Evolutionary conservation across 2,329 filamentous ascomycete genomes (phyloP), one percentile per base, ranked within the genome.

Genomic region (Aureobasidium mangrovei): DNA sequence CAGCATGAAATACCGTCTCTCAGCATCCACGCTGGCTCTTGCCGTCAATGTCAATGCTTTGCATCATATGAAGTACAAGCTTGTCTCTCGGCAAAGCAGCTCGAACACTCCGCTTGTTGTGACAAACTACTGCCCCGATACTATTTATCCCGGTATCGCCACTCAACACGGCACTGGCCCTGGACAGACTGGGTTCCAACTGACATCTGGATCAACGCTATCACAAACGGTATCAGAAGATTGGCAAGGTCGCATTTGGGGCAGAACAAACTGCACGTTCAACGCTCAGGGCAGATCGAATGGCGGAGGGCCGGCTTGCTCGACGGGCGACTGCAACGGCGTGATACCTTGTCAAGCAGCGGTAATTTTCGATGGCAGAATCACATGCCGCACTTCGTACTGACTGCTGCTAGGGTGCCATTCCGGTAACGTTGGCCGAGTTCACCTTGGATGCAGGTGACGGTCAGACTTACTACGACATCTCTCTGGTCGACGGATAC

Each of bases 181-280:
- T 5, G 75, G 76, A 2, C 76, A 74, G 8, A 81, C 80, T 24
- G 88, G 87, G 24, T 93, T 91, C 64, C 77, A 82, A 63, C 76
- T 91, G 35, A 64, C 69, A 1, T 67, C 80, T 3, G 81, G 84
- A 42, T 72, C 77, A 33, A 81, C 77, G 53, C 79, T 69, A 57
- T 77, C 78, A 40, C 72, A 90, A 57, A 81, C 77, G 52, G 86
- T 93, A 27, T 80, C 82, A 8, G 73, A 78, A 47, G 81, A 88
- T 60, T 94, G 88, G 88, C 83, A 87, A 65, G 88, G 88, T 7
- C 80, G 88, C 53, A 75, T 93, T 29, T 93, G 88, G 88, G 88
- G 83, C 9, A 77, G 88, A 53, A 91, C 88, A 18, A 93, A 93
- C 65, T 94, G 88, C 71, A 86, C 80, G 38, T 88, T 90, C 67